A percentile compares a stretch with the other conserved stretches of the same genome.
These are phyloP conservation scores for Papiliotrema fonsecae DNA, from an alignment of 1,284 basidiomycete species.

Conservation along the genomic window DNA sequence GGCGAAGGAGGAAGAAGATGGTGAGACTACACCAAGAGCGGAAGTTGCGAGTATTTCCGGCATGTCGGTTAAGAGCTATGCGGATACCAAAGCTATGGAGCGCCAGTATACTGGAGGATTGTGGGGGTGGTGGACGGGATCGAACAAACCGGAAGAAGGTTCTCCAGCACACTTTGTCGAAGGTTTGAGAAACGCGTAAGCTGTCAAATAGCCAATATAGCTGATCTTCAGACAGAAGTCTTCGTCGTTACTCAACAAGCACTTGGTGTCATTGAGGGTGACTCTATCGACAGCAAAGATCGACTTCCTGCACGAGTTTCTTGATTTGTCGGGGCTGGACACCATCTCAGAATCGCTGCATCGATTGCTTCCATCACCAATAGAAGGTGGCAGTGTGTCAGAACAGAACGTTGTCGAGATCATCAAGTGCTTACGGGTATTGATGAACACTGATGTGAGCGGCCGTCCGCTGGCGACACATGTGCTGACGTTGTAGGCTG, in stretches of 20 bases:
- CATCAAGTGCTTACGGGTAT: conserved; percentile 71
- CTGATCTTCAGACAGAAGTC: conserved; percentile 44
- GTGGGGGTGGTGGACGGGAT: conserved; percentile 60
- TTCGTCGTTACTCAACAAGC: conserved; percentile 65
- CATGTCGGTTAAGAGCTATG: conserved; percentile 1
- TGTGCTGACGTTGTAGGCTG: conserved; percentile 49
- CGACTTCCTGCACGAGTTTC: conserved; percentile 72
- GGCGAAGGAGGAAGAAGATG: conserved; percentile 1
- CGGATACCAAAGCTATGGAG: conserved; percentile 50
- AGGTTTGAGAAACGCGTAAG: conserved; percentile 50
- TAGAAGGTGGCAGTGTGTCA: conserved; percentile 62
- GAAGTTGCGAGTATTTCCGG: conserved; percentile 4
- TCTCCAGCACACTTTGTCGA: conserved; percentile 32
- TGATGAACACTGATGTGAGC: conserved; percentile 78
- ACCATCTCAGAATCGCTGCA: conserved; percentile 58
- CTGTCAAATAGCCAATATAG: conserved; percentile 16
- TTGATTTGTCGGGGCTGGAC: conserved; percentile 63
- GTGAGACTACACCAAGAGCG: conserved; percentile 4
- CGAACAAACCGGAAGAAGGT: conserved; percentile 40
- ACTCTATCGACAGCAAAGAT: conserved; percentile 77
- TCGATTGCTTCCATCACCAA: conserved; percentile 55
- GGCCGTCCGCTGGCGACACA: not conserved
- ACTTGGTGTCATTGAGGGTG: conserved; percentile 76
- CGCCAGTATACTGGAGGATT: conserved; percentile 66
- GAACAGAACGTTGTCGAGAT: conserved; percentile 65